phyloP scores from a whole-genome alignment of 345 rosid genomes.

The Salix viminalis region DNA sequence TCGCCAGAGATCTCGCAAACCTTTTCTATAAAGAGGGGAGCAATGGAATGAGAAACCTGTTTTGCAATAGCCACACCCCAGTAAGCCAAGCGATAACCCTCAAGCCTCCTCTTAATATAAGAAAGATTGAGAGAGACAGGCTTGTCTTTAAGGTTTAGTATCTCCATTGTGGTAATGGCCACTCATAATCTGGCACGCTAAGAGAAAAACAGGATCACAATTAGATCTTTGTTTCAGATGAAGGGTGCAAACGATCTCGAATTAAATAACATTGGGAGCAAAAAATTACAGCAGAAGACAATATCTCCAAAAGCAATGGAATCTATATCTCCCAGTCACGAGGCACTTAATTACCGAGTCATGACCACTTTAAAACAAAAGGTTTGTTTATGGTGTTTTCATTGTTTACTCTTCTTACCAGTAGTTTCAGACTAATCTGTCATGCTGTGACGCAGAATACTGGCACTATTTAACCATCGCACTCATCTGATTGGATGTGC shows the following conservation, averaged over 20 bases:
- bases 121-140: not conserved
- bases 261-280: not conserved
- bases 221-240: not conserved
- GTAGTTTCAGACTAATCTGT: too few species aligned
- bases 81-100: not conserved
- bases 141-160: too few species aligned
- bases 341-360: not conserved
- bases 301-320: not conserved
- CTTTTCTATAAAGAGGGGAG: constrained; percentile 4
- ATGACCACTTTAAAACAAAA: too few species aligned
- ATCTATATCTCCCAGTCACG: constrained; percentile 1
- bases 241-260: not conserved
- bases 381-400: too few species aligned
- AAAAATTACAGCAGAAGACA: not conserved
- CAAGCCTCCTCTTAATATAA: not conserved
- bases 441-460: too few species aligned
- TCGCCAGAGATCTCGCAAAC: constrained; percentile 14
- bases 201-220: too few species aligned
- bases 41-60: not conserved
- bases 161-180: not conserved
- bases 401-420: too few species aligned
- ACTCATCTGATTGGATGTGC: too few species aligned
- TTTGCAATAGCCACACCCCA: not conserved
- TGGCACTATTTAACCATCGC: too few species aligned
- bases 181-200: not conserved